Evolutionary conservation across 495 filamentous ascomycete genomes (phyloP), one percentile per base, ranked within the genome.

Genomic region (Xylaria sp.): DNA sequence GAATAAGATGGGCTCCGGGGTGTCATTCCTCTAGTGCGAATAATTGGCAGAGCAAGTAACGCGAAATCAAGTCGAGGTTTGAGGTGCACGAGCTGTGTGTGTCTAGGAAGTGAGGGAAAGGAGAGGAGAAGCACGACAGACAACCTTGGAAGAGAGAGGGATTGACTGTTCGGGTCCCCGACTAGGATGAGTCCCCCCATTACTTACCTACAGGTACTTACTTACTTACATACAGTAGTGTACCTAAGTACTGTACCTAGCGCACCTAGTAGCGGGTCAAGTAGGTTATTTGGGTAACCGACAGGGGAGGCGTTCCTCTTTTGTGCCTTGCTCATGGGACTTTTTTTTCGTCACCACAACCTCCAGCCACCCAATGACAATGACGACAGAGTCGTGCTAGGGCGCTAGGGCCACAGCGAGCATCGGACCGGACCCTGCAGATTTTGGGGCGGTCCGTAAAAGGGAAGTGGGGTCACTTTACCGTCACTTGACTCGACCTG

Each of bases 351-450:
- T 31, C 6, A 55, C 68, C 68, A 62, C 40, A 67, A 35, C 41
- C 29, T 35, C 37, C 68, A 65, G 61, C 68, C 68, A 65, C 68
- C 68, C 61, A 66, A 64, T 65, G 69, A 63, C 61, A 63, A 71
- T 71, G 69, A 71, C 69, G 69, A 71, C 69, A 71, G 69, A 35
- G 37, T 19, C 15, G 66, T 69, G 67, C 72, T 69, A 31, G 72
- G 71, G 67, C 61, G 71, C 74, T 65, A 21, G 72, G 74, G 52
- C 72, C 72, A 74, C 70, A 69, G 61, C 73, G 77, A 78, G 68
- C 67, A 76, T 78, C 77, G 75, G 77, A 78, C 77, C 77, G 75
- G 77, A 78, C 77, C 77, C 77, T 78, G 77, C 77, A 78, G 68
- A 50, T 66, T 52, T 17, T 52, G 29, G 53, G 24, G 21, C 59